Evolutionary conservation across 305 asterid genomes (phyloP), one percentile per base, ranked within the genome.

Genomic region (Solanum hybrid): DNA sequence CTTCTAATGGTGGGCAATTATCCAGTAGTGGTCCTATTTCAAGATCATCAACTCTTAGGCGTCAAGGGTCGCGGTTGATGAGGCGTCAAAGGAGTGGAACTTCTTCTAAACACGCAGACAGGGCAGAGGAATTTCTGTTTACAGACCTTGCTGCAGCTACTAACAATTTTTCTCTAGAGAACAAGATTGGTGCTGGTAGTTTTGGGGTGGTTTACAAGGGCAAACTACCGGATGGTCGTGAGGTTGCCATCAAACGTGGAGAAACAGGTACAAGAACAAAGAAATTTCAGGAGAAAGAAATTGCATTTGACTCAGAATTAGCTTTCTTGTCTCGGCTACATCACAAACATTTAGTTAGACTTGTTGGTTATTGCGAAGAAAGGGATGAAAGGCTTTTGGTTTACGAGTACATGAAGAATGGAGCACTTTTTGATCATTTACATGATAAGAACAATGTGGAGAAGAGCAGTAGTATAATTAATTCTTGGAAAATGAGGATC

Each of bases 61-160:
- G 98, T 64, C 98, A 96, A 72, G 97, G 95, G 1, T 97, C 99
- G 8, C 91, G 95, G 32, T 90, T 96, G 7, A 94, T 96, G 96
- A 92, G 99, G 93, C 95, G 99, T 10, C 99, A 97, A 88, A 92
- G 98, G 93, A 97, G 99, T 79, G 99, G 99, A 42, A 93, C 99
- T 5, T 97, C 99, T 12, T 90, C 97, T 2, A 97, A 96, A 77
- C 98, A 94, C 86, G 77, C 98, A 0, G 99, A 97, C 78, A 93
- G 92, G 90, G 99, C 98, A 5, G 99, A 96, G 94, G 99, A 97
- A 90, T 96, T 93, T 77, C 13, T 89, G 40, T 92, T 97, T 91
- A 89, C 94, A 2, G 97, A 97, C 89, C 97, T 97, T 20, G 93
- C 89, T 7, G 92, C 92, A 1, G 99, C 98, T 10, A 96, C 99